Evolutionary conservation across 331 rosid species (phyloP), one percentile per base, ranked within the genome.

Genomic region (Pyrus hybrid): DNA sequence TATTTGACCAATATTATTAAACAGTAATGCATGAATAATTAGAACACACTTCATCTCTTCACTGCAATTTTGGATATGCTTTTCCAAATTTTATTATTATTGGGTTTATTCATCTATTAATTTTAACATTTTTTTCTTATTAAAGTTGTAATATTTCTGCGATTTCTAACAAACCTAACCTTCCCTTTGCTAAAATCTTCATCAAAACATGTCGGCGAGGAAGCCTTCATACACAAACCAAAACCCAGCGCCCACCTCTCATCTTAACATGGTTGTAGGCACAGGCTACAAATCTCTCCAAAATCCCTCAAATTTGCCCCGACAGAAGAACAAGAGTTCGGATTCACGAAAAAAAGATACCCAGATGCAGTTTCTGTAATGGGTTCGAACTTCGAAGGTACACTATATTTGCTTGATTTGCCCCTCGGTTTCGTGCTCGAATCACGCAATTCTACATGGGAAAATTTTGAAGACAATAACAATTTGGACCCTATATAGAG

Each of bases 161-260:
- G 54, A 53, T 72, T 71, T 43, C 45, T 76, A 67, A 68, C 77
- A 68, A 81, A 65, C 68, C 86, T 49, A 63, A 73, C 28, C 28
- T 75, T 73, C 21, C 49, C 61, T 66, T 67, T 51, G 73, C 17
- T 63, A 69, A 70, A 26, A 26, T 74, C 81, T 41, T 13, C 6
- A 23, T 35, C 71, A 68, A 60, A 26, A 68, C 54, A 93, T 90
- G 98, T 77, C 86, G 54, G 76, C 70, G 37, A 85, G 79, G 77
- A 93, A 82, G 84, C 82, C 91, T 80, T 83, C 79, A 26, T 85
- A 82, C 91, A 64, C 92, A 74, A 90, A 83, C 97, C 87, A 76
- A 83, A 84, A 81, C 89, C 87, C 28, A 91, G 98, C 81, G 76
- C 81, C 53, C 98, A 93, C 75, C 96, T 91, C n/a, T 83, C 77